Evolutionary conservation across 441 rosid genomes (phyloP), one percentile per base, ranked within the genome.

Genomic region (Jatropha podagrica): DNA sequence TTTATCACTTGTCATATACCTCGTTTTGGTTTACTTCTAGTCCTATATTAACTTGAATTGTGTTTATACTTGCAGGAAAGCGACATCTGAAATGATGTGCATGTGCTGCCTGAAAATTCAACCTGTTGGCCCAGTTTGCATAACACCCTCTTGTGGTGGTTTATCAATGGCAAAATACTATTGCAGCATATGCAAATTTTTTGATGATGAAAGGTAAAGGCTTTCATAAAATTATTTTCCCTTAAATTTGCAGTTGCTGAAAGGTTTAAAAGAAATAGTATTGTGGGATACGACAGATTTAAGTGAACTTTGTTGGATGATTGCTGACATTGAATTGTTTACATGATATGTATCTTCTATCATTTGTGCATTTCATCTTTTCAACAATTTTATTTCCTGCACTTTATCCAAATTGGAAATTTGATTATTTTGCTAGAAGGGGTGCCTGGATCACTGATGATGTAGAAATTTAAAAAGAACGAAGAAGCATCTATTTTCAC

Each of bases 21-120:
- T 67, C 37, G 68, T 52, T 77, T 66, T 74, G 73, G 69, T 63
- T 74, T 46, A 78, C 52, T 74, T 74, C 10, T 9, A 1, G 26
- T 66, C 54, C 27, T 67, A 20, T 80, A 26, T 81, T 9, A 72
- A 48, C 74, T 72, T 79, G 60, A 64, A 71, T 26, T 55, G 42
- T 68, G 44, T n/a, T 54, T 74, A 18, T 74, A 77, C 32, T 54
- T 81, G 79, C 91, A 94, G 99, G 87, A 96, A 96, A 84, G 90
- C 86, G 23, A 87, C 97, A n/a, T 76, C 93, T 69, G 97, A 94
- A 86, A 96, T 94, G 97, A 92, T 96, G 98, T 96, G 99, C 81
- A 96, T 96, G 97, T 83, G 79, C 20, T 96, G 99, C 83, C 88
- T 92, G 66, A 67, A 83, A 82, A 84, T 94, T 84, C 99, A 94